Conservation (phyloP, 371 early-diverging fungal species). For the Neoconidiobolus thromboides region DNA sequence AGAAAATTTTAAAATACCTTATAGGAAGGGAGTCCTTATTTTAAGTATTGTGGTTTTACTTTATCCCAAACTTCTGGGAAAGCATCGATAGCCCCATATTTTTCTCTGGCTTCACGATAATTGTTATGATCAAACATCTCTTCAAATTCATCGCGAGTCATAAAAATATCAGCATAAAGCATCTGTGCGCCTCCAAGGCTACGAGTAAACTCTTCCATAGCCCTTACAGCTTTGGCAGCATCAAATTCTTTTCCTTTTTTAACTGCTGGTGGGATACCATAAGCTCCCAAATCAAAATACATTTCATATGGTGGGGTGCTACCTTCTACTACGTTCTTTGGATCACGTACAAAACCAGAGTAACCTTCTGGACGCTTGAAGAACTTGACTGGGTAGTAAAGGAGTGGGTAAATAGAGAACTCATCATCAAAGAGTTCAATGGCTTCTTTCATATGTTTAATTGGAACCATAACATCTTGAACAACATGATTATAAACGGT, state of each 20-base stretch:
- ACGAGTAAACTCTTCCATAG: constrained; percentile 11
- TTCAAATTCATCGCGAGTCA: constrained; percentile 16
- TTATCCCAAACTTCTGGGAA: constrained; percentile 14
- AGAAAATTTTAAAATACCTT: too few species aligned
- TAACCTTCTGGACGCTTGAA: constrained; percentile 7
- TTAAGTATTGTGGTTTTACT: constrained; percentile 9
- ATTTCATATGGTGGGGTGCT: constrained; percentile 8
- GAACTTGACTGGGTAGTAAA: constrained; percentile 16
- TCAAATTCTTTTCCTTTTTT: constrained; percentile 9
- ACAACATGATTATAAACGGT: constrained; percentile 16
- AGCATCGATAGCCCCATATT: constrained; percentile 8
- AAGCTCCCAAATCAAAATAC: constrained; percentile 13
- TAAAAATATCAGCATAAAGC: constrained; percentile 17
- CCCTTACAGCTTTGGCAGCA: constrained; percentile 1
- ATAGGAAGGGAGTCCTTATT: background rate
- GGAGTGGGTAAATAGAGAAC: constrained; percentile 19
- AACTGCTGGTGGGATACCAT: constrained; percentile 10
- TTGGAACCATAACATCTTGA: constrained; percentile 20
- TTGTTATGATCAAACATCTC: constrained; percentile 20
- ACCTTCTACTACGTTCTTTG: background rate
- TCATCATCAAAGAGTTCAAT: constrained; percentile 16
- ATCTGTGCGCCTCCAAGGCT: constrained; percentile 12
- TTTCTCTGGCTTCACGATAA: constrained; percentile 11
- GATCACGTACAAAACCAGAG: constrained; percentile 7
- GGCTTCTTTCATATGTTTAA: constrained; percentile 13